These are phyloP conservation scores for Penicillium cinerascens DNA, from an alignment of 495 filamentous ascomycete species.

Conservation along the genomic window DNA sequence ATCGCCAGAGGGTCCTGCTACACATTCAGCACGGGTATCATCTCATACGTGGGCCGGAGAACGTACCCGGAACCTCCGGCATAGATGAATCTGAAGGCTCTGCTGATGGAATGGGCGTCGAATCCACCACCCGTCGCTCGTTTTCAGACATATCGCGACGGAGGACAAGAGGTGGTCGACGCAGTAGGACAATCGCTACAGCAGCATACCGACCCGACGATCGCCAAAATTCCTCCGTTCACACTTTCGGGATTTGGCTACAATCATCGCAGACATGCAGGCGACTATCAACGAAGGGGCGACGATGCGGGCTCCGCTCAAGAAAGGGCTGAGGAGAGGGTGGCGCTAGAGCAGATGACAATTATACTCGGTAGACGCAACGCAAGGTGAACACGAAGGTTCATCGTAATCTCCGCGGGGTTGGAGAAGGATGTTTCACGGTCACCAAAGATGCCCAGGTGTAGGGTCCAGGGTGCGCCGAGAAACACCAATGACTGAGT, in stretches of 20 bases:
- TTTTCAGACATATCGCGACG: conserved; percentile 29
- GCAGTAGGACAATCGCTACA: conserved; percentile 19
- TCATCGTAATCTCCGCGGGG: not conserved
- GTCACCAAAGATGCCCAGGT: not conserved
- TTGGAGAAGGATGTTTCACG: not conserved
- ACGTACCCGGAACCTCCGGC: conserved; percentile 19
- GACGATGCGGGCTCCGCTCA: not conserved
- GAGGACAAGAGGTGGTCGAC: conserved; percentile 5
- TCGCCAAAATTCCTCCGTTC: conserved; percentile 26
- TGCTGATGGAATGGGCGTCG: conserved; percentile 2
- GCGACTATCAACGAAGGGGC: conserved; percentile 3
- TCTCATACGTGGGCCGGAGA: not conserved
- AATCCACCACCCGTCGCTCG: conserved; percentile 11
- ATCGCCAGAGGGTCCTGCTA: conserved; percentile 21
- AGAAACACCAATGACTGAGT: conserved; percentile 3
- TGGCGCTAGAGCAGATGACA: conserved; percentile 6
- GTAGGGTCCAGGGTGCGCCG: not conserved
- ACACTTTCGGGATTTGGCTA: conserved; percentile 14
- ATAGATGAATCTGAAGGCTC: not conserved
- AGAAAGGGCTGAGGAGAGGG: not conserved
- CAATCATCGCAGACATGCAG: conserved; percentile 23
- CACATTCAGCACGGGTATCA: not conserved
- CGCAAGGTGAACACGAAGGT: conserved; percentile 8
- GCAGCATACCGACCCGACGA: conserved; percentile 22
- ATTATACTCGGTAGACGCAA: conserved; percentile 10